Base-by-base conservation (phyloP, 202 grass and related monocot genomes). In the Schoenoplectus tabernaemontani region DNA sequence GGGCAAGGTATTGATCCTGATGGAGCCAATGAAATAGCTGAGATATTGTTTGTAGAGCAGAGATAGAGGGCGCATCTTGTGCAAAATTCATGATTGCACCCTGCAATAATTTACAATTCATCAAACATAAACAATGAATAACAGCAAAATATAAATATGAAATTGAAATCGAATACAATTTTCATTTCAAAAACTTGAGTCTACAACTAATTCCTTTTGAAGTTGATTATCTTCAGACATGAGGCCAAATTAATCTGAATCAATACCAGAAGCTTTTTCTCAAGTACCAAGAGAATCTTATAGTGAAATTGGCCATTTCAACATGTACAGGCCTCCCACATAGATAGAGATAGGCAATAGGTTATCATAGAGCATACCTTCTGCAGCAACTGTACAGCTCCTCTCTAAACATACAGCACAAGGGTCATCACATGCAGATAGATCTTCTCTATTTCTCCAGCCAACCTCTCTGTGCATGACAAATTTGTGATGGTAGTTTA, bases 1-100 rank as follows among this genome's bases (percentile, higher is more conserved):
- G 95, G 95, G 28, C 95, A 98, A 4, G 91, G 89, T 88, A 98
- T 91, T 7, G 91, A 84, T 0, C 95, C 95, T 0, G 89, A 86
- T 9, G 89, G 81, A 50, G 69, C 78, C 0, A 53, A 78, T 16
- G 19, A 68, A 17, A 61, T 79, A 11, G n/a, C 72, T 16, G 86
- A 84, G 0, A 87, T 92, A 71, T 75, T 89, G 82, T 89, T 92
- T 23, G 89, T 95, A 59, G 95, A 98, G 47, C 95, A 98, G 54
- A 98, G 91, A 64, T 98, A 98, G 13, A 98, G 78, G 15, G 89
- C 95, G 57, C 95, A 98, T 82, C 86, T 92, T 20, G 95, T 92
- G 89, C 95, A 98, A 64, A 98, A 95, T 68, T 98, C 95, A 77
- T 98, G 95, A 46, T 90, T 90, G 80, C 95, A 98, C 51, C 95